These are phyloP conservation scores for Leptographium galeiforme DNA, from an alignment of 2,329 filamentous ascomycete species.

Conservation along the genomic window DNA sequence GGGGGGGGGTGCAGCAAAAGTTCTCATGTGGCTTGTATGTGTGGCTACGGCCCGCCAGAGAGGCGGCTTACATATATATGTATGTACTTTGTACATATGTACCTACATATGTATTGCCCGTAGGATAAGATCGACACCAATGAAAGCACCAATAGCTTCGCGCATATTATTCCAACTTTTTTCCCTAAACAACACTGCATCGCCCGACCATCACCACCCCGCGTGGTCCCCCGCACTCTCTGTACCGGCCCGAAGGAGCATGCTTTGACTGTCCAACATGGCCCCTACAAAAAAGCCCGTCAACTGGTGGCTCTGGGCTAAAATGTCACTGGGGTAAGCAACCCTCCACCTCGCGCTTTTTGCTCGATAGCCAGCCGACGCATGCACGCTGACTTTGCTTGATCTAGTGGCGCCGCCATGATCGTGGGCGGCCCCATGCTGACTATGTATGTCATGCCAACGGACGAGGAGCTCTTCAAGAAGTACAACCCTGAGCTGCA, in stretches of 20 bases:
- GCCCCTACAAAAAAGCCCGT: constrained; percentile 23
- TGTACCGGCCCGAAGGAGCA: neutral
- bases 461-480: constrained; percentile 84
- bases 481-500: constrained; percentile 93
- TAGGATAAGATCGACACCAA: neutral
- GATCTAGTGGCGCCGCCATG: constrained; percentile 51
- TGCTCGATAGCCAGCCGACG: neutral
- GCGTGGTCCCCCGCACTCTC: neutral
- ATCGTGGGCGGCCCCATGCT: constrained; percentile 77
- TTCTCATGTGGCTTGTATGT: no score
- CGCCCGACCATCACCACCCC: neutral
- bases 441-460: constrained; percentile 65
- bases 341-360: neutral
- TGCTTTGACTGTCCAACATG: neutral
- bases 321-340: constrained; percentile 58
- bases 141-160: neutral
- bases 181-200: neutral
- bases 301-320: constrained; percentile 47
- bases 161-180: neutral
- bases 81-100: no score
- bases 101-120: no score
- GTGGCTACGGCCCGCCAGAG: no score
- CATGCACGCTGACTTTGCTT: constrained; percentile 2
- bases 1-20: no score
- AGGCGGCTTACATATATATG: no score